Evolutionary conservation across 2,329 filamentous ascomycete genomes (phyloP), one percentile per base, ranked within the genome.

Genomic region (Claviceps sp.): DNA sequence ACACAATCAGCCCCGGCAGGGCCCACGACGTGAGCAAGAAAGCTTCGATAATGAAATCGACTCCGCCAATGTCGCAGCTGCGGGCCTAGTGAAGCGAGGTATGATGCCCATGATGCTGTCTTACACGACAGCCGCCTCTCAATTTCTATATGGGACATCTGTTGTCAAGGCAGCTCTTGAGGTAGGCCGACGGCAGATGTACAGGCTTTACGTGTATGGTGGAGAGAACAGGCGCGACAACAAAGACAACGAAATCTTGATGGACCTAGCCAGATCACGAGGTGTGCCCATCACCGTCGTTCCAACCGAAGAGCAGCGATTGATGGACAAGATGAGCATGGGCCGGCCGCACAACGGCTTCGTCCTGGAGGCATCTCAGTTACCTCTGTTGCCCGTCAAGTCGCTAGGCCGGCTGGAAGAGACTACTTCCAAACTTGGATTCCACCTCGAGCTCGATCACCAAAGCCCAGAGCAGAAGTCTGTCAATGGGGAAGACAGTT

Each of bases 331-430:
- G 67, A 87, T 94, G 79, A 86, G 86, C 57, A 78, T 75, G 52
- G 83, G 84, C 1, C 78, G 93, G 42, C 88, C 91, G 37, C 91
- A 98, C 68, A 96, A 97, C 62, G 90, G 91, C 47, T 84, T 85
- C 59, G 75, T 97, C 16, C 77, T 98, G 3, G 93, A 98, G 68
- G 82, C 86, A 14, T 95, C 89, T 0, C 86, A 86, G 1, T 68
- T 97, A 1, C 88, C 89, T 0, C 81, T 84, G 57, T 70, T 81
- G 2, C 88, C 86, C 0, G 71, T 91, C 44, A 74, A 70, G 34
- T 70, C 75, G 16, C 70, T 94, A 4, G 74, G 75, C 0, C 55
- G 66, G 2, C 63, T 81, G 4, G 69, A 70, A 1, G 65, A 75
- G 2, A 68, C 71, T 30, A 62, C 72, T 1, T 66, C 60, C 50